Conservation (phyloP, 2,329 filamentous ascomycete genomes). For the Cercospora zeae-maydis region DNA sequence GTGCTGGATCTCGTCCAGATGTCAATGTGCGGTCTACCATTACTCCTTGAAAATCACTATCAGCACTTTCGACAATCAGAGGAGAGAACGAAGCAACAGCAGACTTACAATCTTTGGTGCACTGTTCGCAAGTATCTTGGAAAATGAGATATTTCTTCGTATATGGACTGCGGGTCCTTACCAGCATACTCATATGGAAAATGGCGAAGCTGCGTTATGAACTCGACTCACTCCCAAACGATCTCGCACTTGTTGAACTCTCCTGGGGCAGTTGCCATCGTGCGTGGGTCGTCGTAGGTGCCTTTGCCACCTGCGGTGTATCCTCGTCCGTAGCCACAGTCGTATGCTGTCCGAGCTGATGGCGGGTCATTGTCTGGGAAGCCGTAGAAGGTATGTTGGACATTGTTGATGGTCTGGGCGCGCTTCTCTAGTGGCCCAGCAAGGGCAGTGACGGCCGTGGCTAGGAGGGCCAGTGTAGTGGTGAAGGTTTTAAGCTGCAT, state of each 20-base stretch:
- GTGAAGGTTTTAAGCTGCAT: neutral
- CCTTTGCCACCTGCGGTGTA: constrained; percentile 42
- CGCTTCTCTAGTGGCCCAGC: constrained; percentile 14
- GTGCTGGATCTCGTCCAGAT: neutral
- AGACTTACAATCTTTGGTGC: neutral
- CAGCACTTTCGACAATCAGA: neutral
- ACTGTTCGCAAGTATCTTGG: neutral
- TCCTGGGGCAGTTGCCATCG: constrained; percentile 43
- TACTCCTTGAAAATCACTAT: neutral
- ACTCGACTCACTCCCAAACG: constrained; percentile 36
- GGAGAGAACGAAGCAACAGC: neutral
- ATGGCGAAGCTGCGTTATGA: neutral
- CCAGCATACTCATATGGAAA: too few species aligned
- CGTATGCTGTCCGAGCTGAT: constrained; percentile 28
- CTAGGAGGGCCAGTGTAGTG: neutral
- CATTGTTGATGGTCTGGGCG: constrained; percentile 11
- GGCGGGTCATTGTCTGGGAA: constrained; percentile 32
- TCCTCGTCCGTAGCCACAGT: constrained; percentile 27
- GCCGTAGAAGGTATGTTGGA: constrained; percentile 29
- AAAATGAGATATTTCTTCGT: neutral
- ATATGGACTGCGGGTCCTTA: neutral
- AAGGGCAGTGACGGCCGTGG: constrained; percentile 6
- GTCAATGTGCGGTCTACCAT: neutral
- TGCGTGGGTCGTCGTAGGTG: constrained; percentile 44
- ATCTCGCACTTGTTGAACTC: constrained; percentile 45